A percentile compares a stretch with the other conserved stretches of the same genome.
Conservation (phyloP, 441 rosid genomes). For the Cnidoscolus chayamansa region DNA sequence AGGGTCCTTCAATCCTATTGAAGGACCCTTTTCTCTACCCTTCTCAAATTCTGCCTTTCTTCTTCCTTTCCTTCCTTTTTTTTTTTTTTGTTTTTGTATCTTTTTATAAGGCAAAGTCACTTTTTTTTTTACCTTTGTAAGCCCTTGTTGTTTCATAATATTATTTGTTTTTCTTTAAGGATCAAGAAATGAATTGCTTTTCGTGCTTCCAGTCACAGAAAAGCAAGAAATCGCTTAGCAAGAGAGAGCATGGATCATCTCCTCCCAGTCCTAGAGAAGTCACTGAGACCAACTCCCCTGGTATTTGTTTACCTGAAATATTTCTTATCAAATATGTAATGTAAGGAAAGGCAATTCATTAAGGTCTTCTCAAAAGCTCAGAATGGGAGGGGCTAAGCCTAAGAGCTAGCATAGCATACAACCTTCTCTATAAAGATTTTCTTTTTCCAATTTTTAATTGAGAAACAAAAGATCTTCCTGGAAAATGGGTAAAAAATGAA, state of each 20-base stretch:
- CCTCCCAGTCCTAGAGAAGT: conserved; percentile 8
- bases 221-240: conserved; percentile 35
- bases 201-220: conserved; percentile 62
- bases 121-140: not conserved
- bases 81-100: no score
- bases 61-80: no score
- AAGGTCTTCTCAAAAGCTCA: no score
- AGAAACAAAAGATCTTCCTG: no score
- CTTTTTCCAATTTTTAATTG: no score
- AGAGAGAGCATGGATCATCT: conserved; percentile 25
- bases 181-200: conserved; percentile 57
- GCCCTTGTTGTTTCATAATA: not conserved
- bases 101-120: not conserved
- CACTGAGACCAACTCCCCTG: conserved; percentile 22
- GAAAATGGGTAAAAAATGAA: no score
- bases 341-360: no score
- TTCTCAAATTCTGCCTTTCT: not conserved
- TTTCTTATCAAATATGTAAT: no score
- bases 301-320: conserved; percentile 20
- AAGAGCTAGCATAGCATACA: no score
- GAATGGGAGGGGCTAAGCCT: no score
- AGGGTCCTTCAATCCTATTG: conserved; percentile 39
- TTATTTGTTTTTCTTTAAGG: not conserved
- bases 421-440: no score
- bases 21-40: conserved; percentile 32